Conservation (phyloP, 768 basidiomycete species). For the Cystoderma amianthinum region DNA sequence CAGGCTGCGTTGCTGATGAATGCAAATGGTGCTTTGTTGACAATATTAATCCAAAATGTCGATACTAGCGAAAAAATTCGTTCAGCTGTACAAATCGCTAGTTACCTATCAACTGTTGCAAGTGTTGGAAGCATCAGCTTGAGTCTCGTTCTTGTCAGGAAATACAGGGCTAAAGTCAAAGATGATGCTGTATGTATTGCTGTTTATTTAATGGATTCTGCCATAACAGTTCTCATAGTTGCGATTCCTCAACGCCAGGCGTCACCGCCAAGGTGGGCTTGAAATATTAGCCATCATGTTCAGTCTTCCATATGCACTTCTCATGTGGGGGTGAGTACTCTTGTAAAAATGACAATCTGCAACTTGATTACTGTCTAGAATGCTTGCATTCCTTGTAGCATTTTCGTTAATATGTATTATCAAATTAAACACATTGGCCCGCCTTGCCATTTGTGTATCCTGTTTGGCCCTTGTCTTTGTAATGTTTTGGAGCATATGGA, state of each 20-base stretch:
- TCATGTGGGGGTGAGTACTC: slow-evolving; percentile 20
- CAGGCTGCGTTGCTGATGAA: background rate
- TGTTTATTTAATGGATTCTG: slow-evolving; percentile 5
- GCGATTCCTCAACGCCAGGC: slow-evolving; percentile 24
- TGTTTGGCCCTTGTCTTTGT: slow-evolving; percentile 21
- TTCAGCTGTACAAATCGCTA: slow-evolving; percentile 38
- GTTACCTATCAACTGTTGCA: slow-evolving; percentile 40
- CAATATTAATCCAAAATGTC: background rate
- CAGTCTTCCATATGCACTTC: slow-evolving; percentile 18
- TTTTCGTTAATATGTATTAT: slow-evolving; percentile 12
- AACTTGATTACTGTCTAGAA: slow-evolving; percentile 3
- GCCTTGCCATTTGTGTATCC: slow-evolving; percentile 12
- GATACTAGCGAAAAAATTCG: slow-evolving; percentile 11
- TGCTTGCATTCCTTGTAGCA: slow-evolving; percentile 12
- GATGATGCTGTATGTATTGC: slow-evolving; percentile 29
- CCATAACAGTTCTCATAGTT: slow-evolving; percentile 28
- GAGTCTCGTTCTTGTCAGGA: slow-evolving; percentile 38
- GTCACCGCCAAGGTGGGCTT: slow-evolving; percentile 20
- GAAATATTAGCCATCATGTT: slow-evolving; percentile 18
- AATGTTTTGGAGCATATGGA: slow-evolving; percentile 38
- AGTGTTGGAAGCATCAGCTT: slow-evolving; percentile 43
- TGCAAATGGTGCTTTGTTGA: background rate
- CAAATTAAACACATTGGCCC: slow-evolving; percentile 6
- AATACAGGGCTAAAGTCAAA: slow-evolving; percentile 29
- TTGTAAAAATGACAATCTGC: background rate